Evolutionary conservation across 2,329 filamentous ascomycete genomes (phyloP).

Genomic region (Fusarium sp.): DNA sequence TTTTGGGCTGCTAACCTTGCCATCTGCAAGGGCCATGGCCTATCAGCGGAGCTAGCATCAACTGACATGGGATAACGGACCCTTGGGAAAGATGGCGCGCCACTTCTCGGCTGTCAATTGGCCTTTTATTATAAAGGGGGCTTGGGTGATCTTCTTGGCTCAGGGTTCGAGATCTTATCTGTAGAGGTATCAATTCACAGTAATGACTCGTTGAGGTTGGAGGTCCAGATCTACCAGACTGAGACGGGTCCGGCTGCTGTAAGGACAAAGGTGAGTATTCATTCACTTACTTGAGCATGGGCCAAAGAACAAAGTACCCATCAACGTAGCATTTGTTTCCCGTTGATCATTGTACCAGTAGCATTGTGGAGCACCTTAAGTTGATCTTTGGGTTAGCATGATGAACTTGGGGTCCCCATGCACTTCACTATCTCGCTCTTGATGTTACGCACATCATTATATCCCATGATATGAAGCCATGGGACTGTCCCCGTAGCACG

Average conservation of each 20-base stretch:
- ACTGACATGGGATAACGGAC: conserved; percentile 38
- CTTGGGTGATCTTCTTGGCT: conserved; percentile 23
- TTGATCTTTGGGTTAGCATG: conserved; percentile 23
- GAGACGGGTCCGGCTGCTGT: conserved; percentile 1
- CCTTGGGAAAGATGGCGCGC: conserved; percentile 38
- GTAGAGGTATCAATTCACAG: background rate
- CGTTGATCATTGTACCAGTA: conserved; percentile 23
- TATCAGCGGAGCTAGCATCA: conserved; percentile 43
- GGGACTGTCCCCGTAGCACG: background rate
- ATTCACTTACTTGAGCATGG: conserved; percentile 18
- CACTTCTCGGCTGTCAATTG: conserved; percentile 40
- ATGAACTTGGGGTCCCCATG: conserved; percentile 8
- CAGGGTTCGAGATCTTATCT: conserved; percentile 34
- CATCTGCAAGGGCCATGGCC: conserved; percentile 49
- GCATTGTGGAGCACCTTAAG: conserved; percentile 8
- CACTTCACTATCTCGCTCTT: conserved; percentile 7
- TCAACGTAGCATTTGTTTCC: conserved; percentile 30
- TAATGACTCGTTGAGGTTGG: conserved; percentile 4
- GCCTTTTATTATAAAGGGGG: conserved; percentile 38
- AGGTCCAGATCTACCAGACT: background rate
- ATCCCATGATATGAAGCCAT: background rate
- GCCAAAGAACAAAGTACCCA: conserved; percentile 10
- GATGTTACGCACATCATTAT: background rate
- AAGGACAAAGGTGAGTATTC: conserved; percentile 2
- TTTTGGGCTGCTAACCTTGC: conserved; percentile 41